phyloP scores from a whole-genome alignment of 495 filamentous ascomycete genomes.

The Astrocystis sublimbata region DNA sequence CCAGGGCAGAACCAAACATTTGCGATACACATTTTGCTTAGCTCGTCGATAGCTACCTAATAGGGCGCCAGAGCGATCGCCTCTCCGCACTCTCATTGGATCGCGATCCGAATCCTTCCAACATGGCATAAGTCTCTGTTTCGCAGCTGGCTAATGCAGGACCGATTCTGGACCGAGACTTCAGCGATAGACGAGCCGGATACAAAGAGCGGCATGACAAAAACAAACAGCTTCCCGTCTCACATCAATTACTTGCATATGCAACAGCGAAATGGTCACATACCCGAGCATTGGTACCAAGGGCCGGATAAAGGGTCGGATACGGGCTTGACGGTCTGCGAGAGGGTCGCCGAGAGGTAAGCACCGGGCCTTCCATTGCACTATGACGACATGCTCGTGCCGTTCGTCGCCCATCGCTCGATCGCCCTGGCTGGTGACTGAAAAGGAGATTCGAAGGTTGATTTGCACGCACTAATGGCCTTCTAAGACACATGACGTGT shows the following conservation, averaged over 20 bases:
- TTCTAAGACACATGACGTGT: constrained; percentile 11
- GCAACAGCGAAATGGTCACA: constrained; percentile 10
- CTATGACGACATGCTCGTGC: constrained; percentile 14
- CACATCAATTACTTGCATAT: constrained; percentile 20
- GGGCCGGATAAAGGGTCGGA: neutral
- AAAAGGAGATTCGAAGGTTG: neutral
- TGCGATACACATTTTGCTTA: too few species aligned
- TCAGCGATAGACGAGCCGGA: constrained; percentile 1
- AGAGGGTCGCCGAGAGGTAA: too few species aligned
- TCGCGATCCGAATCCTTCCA: constrained; percentile 3
- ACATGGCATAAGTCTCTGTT: constrained; percentile 4
- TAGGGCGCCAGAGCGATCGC: neutral
- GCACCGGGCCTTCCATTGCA: too few species aligned
- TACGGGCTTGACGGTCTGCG: neutral
- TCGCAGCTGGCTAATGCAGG: constrained; percentile 20
- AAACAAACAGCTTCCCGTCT: constrained; percentile 10
- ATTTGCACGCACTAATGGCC: neutral
- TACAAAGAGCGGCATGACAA: constrained; percentile 5
- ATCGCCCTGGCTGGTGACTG: neutral
- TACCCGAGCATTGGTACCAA: too few species aligned
- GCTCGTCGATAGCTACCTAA: neutral
- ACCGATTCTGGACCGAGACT: constrained; percentile 1
- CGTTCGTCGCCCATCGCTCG: neutral
- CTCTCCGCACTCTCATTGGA: constrained; percentile 13
- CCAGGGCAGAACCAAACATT: constrained; percentile 6